phyloP scores from a whole-genome alignment of 768 basidiomycete species.

The Suillus luteus region DNA sequence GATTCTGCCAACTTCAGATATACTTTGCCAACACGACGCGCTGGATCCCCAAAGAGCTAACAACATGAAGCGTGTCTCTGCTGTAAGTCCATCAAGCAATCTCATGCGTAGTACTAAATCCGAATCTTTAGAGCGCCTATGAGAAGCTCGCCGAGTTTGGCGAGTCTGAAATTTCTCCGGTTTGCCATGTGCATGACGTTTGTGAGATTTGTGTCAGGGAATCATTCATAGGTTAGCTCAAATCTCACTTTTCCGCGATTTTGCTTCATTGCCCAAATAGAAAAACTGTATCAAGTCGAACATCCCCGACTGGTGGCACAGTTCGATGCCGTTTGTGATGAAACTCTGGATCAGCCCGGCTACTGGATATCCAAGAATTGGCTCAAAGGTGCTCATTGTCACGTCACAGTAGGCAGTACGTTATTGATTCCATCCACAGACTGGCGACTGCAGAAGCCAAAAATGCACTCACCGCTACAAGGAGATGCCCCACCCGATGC shows the following conservation, averaged over 20 bases:
- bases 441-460: constrained; percentile 72
- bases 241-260: constrained; percentile 6
- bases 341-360: constrained; percentile 43
- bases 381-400: constrained; percentile 60
- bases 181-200: constrained; percentile 50
- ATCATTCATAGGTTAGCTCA: constrained; percentile 55
- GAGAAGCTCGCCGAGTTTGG: constrained; percentile 37
- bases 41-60: constrained; percentile 61
- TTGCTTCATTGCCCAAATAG: constrained; percentile 37
- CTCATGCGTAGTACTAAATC: neutral
- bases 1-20: constrained; percentile 40
- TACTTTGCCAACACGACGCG: constrained; percentile 62
- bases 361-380: constrained; percentile 81
- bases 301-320: constrained; percentile 62
- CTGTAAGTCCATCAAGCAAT: constrained; percentile 38
- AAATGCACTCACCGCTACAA: constrained; percentile 64
- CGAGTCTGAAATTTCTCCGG: constrained; percentile 50
- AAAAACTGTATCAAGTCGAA: constrained; percentile 66
- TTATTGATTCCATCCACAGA: constrained; percentile 45
- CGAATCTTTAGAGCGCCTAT: constrained; percentile 25
- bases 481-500: constrained; percentile 71
- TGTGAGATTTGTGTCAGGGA: constrained; percentile 61
- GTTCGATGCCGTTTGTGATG: constrained; percentile 56
- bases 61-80: constrained; percentile 69
- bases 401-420: constrained; percentile 11